Base-by-base conservation (phyloP, 768 basidiomycete genomes). In the Lentinula edodes region DNA sequence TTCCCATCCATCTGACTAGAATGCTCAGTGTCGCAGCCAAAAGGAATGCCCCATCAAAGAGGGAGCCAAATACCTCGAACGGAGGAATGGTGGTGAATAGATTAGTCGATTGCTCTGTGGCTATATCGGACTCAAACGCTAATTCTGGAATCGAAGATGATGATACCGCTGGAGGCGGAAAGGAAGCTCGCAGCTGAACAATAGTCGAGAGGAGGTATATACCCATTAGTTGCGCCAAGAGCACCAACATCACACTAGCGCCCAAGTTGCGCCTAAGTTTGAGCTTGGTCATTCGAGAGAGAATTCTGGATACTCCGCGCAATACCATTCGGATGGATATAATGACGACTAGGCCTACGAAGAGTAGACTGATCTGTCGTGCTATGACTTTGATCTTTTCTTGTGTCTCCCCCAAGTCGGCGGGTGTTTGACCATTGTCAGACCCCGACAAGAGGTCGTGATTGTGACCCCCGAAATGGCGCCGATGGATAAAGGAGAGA, bases 141-240 rank as follows among this genome's bases (percentile, higher is more conserved):
- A 43, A 23, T 23, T 6, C 51, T 35, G 61, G 16, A 62, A 9
- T 28, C 0, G 46, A 23, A 48, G 20, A 23, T 23, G 51, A 13
- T 34, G 28, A 34, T 51, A 5, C 51, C 35, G 48, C 61, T 1
- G 85, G 83, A 0, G 86, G 85, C 2, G 92, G 92, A 71, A 94
- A 92, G 10, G 88, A 87, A 32, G 87, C 85, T 43, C 91, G 87
- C 51, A 94, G 78, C 70, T 94, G 92, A 12, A 93, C 86, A 52
- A 93, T 75, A 0, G 91, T 93, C 3, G 90, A 87, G 34, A 94
- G 82, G 39, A 93, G 82, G 69, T 94, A 94, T 46, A 90, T 88
- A 10, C 88, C 89, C 91, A 94, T 92, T 52, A 94, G 78, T 69
- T 94, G 91, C 6, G 91, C 88, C 23, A 94, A 79, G 9, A 88